These are phyloP conservation scores for Exophiala bonariae DNA, from an alignment of 2,329 filamentous ascomycete genomes.

Conservation along the genomic window DNA sequence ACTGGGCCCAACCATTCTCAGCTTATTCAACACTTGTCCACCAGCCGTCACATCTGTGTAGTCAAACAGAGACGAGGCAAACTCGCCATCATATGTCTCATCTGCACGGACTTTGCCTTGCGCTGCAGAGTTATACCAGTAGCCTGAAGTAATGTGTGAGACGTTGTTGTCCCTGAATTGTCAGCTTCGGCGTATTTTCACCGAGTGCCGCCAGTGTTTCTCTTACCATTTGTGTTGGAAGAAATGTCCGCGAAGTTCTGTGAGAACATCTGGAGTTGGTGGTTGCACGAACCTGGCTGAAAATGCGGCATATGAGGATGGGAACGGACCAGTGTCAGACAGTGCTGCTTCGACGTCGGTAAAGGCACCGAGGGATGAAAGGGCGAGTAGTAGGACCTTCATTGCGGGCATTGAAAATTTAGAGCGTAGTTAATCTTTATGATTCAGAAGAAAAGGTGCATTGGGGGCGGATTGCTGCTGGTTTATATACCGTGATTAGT, in stretches of 20 bases:
- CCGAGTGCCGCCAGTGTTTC: not conserved
- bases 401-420: not conserved
- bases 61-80: slow-evolving; percentile 37
- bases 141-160: slow-evolving; percentile 40
- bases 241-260: slow-evolving; percentile 36
- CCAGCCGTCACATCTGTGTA: slow-evolving; percentile 37
- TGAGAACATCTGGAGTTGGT: slow-evolving; percentile 33
- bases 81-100: slow-evolving; percentile 32
- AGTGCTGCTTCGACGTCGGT: not conserved
- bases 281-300: slow-evolving; percentile 27
- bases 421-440: too few species aligned
- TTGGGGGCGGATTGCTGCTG: too few species aligned
- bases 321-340: not conserved
- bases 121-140: slow-evolving; percentile 37
- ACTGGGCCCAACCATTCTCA: slow-evolving; percentile 30
- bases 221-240: slow-evolving; percentile 43
- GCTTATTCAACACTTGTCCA: slow-evolving; percentile 39
- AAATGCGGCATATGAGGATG: slow-evolving; percentile 1
- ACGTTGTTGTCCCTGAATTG: slow-evolving; percentile 37
- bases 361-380: not conserved
- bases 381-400: not conserved
- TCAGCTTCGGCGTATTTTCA: too few species aligned
- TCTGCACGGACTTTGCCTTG: slow-evolving; percentile 33
- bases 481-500: too few species aligned
- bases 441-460: too few species aligned